Conservation (phyloP, 1,284 basidiomycete species). For the Boletus nobilissimus region DNA sequence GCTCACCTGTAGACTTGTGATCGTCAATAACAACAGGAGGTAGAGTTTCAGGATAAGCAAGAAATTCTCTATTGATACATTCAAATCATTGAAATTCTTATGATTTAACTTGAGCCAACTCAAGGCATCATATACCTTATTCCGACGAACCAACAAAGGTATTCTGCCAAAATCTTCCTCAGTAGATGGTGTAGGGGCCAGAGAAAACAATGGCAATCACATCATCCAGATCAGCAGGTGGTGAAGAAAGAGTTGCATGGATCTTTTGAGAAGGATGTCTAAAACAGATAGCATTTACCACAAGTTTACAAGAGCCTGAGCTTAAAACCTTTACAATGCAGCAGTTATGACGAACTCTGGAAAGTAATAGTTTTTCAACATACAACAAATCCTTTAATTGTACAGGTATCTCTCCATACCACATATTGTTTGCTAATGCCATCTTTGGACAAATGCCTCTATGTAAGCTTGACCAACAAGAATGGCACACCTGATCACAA, state of each 20-base stretch:
- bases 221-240: no score
- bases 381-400: no score
- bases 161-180: no score
- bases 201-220: not conserved
- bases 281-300: not conserved
- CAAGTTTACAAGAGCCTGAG: not conserved
- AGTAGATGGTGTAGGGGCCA: not conserved
- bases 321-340: not conserved
- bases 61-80: not conserved
- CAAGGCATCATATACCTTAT: no score
- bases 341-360: no score
- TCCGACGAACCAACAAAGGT: no score
- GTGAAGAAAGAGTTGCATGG: not conserved
- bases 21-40: not conserved
- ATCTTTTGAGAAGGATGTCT: not conserved
- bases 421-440: no score
- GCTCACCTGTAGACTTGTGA: not conserved
- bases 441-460: no score
- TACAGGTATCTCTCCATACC: no score
- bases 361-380: no score
- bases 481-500: no score
- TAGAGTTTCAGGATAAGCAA: not conserved
- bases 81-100: not conserved
- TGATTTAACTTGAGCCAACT: not conserved
- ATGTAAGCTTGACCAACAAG: no score